Base-by-base conservation (phyloP, 139 green algal species). In the Closterium sp. region DNA sequence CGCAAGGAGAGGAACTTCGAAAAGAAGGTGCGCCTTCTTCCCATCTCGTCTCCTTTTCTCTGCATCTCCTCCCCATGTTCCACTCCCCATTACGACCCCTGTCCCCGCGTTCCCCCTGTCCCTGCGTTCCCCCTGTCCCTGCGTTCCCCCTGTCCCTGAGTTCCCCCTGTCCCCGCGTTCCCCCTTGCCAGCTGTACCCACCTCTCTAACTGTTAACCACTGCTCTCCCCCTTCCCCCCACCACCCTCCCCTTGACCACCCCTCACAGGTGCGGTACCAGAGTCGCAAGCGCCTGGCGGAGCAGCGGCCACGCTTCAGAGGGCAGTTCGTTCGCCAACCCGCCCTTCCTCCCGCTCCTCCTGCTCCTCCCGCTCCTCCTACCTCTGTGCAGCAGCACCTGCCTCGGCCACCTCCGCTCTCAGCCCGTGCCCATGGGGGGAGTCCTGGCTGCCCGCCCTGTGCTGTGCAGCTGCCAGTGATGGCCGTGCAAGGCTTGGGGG, bases 1-100 rank as follows among this genome's bases (percentile, higher is more conserved):
- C 88, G 94, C 21, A 95, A 95, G 89, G 87, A 94, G 90, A 88
- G 92, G 36, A 93, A 87, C 87, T 96, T 96, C 85, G 88, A 94
- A 10, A 96, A 96, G 90, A 95, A 96, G 92, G 93, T 96, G 32
- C 36, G 94, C 16, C 7, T n/a, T n/a, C 64, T 16, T 83, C 64
- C 64, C 16, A 10, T 1, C 1, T 89, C 36, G 5, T 16, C 43
- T 25, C 12, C 43, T 69, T 69, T 66, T 25, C 43, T 69, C 64
- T 83, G 12, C 64, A 28, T 16, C 64, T 83, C 64, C 64, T 16
- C 16, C 36, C 6, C 36, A 55, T 55, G 36, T 55, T 6, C 36
- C 36, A 55, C 36, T 6, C 6, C 6, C 36, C 36, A 55, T 55
- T 6, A 55, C 36, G 4, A 12, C 36, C 36, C 36, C 36, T 55